Base-by-base conservation (phyloP, 306 rosid genomes). In the Castanea sativa region DNA sequence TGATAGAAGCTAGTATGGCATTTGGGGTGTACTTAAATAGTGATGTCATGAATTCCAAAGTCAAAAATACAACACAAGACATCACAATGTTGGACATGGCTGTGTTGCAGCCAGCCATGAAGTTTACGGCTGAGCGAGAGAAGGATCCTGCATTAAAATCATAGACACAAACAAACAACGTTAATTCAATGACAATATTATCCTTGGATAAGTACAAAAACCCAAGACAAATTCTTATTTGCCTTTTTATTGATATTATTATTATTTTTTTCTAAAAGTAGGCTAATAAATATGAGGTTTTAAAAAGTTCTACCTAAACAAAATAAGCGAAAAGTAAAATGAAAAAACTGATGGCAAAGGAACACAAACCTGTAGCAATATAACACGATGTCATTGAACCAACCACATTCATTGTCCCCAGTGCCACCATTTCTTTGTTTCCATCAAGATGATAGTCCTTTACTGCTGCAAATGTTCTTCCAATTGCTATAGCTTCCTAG, bases 301-400 rank as follows among this genome's bases (percentile, higher is more conserved):
- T 2, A 2, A 38, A 6, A 33, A 38, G 7, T 38, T 38, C 2
- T 7, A 8, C 45, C 8, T 41, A 41, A 8, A 8, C 11, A 41
- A 2, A 41, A 38, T 38, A 38, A 38, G 43, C 0, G 0, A 6
- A 6, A 38, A 38, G 43, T 38, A 6, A 6, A 38, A 38, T 38
- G 43, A 38, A 38, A 38, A 38, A 38, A 9, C 43, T 38, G 43
- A 9, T 6, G 43, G 10, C 43, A 38, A 38, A 38, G 2, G 12
- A 41, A 41, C 45, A 41, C 45, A 8, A 80, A 94, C 98, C 98
- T 49, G 99, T 95, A 51, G 99, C 89, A 14, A 95, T 98, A 76
- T 95, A 95, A 86, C 98, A 93, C 32, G 99, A 95, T 78, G 99
- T 95, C 94, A 95, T 85, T 1, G 99, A 95, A 57, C 98, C 99